phyloP scores from a whole-genome alignment of 768 basidiomycete genomes.

The Multifurca ochricompacta region DNA sequence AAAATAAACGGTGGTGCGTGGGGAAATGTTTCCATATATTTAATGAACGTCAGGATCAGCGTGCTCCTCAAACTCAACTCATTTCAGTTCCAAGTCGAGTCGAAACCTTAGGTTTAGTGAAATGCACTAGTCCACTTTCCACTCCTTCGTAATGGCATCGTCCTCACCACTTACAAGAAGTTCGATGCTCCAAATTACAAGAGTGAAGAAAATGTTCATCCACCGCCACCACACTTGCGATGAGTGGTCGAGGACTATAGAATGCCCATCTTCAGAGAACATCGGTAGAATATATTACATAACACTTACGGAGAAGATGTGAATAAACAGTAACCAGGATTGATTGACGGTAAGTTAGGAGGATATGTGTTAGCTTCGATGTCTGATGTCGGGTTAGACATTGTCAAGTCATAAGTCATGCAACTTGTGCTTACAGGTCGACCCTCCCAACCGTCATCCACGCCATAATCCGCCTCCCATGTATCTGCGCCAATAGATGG shows the following conservation, averaged over 20 bases:
- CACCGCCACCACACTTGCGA: slow-evolving; percentile 94
- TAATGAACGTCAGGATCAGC: too few relatives aligned
- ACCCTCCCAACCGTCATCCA: slow-evolving; percentile 59
- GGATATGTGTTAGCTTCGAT: slow-evolving; percentile 61
- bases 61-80: too few relatives aligned
- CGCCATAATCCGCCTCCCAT: slow-evolving; percentile 63
- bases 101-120: too few relatives aligned
- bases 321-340: slow-evolving; percentile 87
- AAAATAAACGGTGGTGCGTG: background rate
- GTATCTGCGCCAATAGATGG: slow-evolving; percentile 78
- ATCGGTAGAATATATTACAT: background rate
- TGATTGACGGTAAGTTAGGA: slow-evolving; percentile 76
- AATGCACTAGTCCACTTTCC: slow-evolving; percentile 52
- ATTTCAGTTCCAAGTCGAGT: too few relatives aligned
- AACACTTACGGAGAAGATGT: slow-evolving; percentile 64
- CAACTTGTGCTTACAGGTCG: slow-evolving; percentile 49
- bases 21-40: too few relatives aligned
- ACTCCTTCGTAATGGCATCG: slow-evolving; percentile 49
- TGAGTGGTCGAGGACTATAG: slow-evolving; percentile 71
- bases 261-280: background rate
- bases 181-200: slow-evolving; percentile 77
- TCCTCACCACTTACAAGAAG: slow-evolving; percentile 76
- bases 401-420: background rate
- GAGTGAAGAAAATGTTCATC: slow-evolving; percentile 84
- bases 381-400: slow-evolving; percentile 40